These are phyloP conservation scores for Rubia tinctorum DNA, from an alignment of 305 asterid genomes.

Conservation along the genomic window DNA sequence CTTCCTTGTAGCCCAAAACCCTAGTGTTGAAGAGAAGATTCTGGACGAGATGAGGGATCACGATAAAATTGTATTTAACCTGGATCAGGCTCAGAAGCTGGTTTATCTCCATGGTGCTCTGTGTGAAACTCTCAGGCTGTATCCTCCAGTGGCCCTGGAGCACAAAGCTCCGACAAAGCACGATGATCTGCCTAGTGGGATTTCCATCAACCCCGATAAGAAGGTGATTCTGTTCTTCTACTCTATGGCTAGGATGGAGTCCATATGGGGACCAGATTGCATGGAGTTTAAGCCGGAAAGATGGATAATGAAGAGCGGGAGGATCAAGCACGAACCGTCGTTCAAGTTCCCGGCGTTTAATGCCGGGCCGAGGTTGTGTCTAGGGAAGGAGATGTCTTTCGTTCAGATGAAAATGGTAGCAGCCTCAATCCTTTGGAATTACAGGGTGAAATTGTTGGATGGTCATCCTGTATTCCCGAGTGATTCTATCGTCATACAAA, in stretches of 20 bases:
- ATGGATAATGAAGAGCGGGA: neutral
- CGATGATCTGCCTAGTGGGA: neutral
- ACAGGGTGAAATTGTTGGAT: neutral
- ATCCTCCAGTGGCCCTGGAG: neutral
- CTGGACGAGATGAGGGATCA: conserved; percentile 7
- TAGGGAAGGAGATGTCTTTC: neutral
- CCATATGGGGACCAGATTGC: conserved; percentile 1
- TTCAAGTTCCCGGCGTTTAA: conserved; percentile 5
- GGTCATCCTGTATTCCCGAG: conserved; percentile 1
- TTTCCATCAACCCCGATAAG: neutral
- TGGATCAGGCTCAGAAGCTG: neutral
- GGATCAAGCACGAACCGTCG: conserved; percentile 1
- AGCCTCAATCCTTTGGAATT: neutral
- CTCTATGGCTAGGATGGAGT: neutral
- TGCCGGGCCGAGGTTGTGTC: neutral
- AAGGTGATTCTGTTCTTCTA: neutral
- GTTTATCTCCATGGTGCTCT: neutral
- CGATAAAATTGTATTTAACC: neutral
- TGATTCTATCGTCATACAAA: neutral
- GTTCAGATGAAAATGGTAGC: conserved; percentile 4
- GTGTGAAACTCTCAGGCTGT: conserved; percentile 4
- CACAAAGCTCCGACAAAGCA: neutral
- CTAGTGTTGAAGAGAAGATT: conserved; percentile 15
- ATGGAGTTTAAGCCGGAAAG: neutral
- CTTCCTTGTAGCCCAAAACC: conserved; percentile 19